phyloP scores from a whole-genome alignment of 345 rosid species.

The Syzygium aromaticum region DNA sequence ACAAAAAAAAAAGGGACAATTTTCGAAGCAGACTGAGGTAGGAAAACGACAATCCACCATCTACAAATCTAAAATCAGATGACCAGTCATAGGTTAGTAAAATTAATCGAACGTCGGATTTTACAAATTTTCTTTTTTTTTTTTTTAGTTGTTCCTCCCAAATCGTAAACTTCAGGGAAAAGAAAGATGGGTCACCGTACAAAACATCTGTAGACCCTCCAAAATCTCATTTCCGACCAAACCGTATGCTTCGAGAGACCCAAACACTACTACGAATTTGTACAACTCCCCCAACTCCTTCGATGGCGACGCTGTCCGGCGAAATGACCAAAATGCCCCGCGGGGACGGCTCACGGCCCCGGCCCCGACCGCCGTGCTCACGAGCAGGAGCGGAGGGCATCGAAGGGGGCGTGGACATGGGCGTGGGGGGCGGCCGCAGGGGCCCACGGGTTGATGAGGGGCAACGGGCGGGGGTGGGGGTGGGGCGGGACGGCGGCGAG shows the following conservation, averaged over 20 bases:
- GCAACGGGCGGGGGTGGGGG: conserved; percentile 19
- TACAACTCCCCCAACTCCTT: neutral
- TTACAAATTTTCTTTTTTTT: neutral
- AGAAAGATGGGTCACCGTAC: neutral
- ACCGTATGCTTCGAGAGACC: neutral
- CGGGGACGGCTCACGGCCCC: neutral
- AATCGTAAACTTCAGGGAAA: neutral
- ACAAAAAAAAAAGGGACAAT: neutral
- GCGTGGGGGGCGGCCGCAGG: conserved; percentile 3
- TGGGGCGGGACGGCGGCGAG: neutral
- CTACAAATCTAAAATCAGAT: neutral
- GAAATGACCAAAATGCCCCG: neutral
- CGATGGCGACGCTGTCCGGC: neutral
- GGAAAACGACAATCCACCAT: neutral
- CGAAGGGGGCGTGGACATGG: neutral
- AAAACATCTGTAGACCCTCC: conserved; percentile 4
- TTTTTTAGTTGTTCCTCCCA: neutral
- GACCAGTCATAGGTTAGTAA: neutral
- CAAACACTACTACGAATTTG: neutral
- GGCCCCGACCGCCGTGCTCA: neutral
- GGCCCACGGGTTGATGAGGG: conserved; percentile 47
- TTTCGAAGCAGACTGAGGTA: neutral
- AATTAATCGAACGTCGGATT: neutral
- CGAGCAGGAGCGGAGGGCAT: conserved; percentile 1
- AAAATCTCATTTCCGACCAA: neutral